These are phyloP conservation scores for Rhamnella rubrinervis DNA, from an alignment of 331 rosid genomes.

Conservation along the genomic window DNA sequence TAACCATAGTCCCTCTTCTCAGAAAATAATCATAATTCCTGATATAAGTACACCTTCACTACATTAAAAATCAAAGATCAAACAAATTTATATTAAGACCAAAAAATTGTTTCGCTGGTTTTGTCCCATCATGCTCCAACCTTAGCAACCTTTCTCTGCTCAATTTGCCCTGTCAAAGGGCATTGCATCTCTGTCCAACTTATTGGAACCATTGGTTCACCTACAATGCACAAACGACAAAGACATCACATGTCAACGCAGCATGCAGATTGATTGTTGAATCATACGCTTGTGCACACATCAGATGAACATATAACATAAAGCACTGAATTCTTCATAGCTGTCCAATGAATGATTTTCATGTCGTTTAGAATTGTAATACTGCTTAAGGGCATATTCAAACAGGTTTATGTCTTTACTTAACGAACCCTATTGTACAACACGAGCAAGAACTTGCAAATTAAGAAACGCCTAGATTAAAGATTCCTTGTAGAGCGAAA, in stretches of 20 bases:
- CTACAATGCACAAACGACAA: slow-evolving; percentile 37
- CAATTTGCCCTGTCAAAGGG: slow-evolving; percentile 79
- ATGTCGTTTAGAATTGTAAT: too few relatives aligned
- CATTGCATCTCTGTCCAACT: slow-evolving; percentile 99
- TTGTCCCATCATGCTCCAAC: slow-evolving; percentile 49
- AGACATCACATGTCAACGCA: slow-evolving; percentile 28
- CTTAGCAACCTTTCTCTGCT: slow-evolving; percentile 90
- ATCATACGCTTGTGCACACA: background rate
- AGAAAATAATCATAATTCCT: background rate
- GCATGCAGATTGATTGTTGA: background rate
- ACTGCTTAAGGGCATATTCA: too few relatives aligned
- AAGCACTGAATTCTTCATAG: too few relatives aligned
- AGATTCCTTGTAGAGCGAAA: too few relatives aligned
- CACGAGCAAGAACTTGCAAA: too few relatives aligned
- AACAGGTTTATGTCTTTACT: too few relatives aligned
- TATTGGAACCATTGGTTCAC: slow-evolving; percentile 81
- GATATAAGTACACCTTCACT: background rate
- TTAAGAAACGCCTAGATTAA: too few relatives aligned
- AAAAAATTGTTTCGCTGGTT: background rate
- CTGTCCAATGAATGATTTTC: too few relatives aligned
- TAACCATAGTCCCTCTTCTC: background rate
- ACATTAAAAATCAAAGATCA: background rate
- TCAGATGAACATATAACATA: background rate
- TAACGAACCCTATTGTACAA: too few relatives aligned
- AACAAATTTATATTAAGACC: background rate